Percentiles rank a stretch among this genome's conserved stretches.
Evolutionary conservation across 1,139 yeast genomes (phyloP).

Genomic region (Hanseniaspora sp.): DNA sequence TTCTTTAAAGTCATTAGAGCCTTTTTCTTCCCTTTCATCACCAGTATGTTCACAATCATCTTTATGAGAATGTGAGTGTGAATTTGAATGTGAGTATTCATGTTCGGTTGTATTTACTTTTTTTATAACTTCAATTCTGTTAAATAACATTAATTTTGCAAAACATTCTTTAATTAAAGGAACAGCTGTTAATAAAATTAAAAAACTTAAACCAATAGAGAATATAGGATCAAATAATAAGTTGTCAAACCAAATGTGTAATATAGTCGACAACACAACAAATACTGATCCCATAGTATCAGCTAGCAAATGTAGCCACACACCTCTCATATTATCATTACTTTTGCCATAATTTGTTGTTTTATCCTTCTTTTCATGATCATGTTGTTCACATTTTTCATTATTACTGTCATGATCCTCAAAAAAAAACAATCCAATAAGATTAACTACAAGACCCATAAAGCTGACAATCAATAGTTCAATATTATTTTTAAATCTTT

Average conservation of each 20-base stretch:
- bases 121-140: conserved; percentile 52
- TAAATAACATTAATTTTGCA: conserved; percentile 68
- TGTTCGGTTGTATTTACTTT: conserved; percentile 50
- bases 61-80: conserved; percentile 18
- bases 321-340: conserved; percentile 89
- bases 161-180: conserved; percentile 40
- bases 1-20: conserved; percentile 9
- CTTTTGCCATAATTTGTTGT: conserved; percentile 14
- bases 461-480: conserved; percentile 77
- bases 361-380: conserved; percentile 19
- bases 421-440: conserved; percentile 89
- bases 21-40: background rate
- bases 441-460: conserved; percentile 73
- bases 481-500: conserved; percentile 64
- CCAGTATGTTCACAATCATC: conserved; percentile 17
- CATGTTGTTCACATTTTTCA: conserved; percentile 29
- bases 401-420: conserved; percentile 47
- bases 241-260: conserved; percentile 48
- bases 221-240: conserved; percentile 80
- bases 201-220: conserved; percentile 69
- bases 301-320: conserved; percentile 82
- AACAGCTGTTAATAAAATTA: conserved; percentile 69
- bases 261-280: conserved; percentile 73
- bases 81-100: conserved; percentile 20
- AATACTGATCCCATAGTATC: conserved; percentile 96